Evolutionary conservation across 1,284 basidiomycete species (phyloP).

Genomic region (Trichosporon sp.): DNA sequence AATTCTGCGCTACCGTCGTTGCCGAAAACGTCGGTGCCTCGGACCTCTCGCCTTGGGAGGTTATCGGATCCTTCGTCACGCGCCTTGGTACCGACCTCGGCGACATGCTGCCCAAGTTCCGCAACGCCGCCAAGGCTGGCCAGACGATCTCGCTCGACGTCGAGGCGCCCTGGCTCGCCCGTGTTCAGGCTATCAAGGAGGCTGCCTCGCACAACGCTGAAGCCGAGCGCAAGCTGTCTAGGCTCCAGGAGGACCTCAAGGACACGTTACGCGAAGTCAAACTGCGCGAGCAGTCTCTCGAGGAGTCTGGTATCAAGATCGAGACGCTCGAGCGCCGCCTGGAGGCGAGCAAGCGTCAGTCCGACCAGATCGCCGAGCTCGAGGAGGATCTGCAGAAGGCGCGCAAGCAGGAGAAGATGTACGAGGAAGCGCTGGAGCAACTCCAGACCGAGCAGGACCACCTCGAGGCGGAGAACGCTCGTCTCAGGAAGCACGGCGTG

Average conservation of each 20-base stretch:
- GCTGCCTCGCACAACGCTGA: slow-evolving; percentile 83
- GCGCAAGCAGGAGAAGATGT: slow-evolving; percentile 81
- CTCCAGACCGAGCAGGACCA: slow-evolving; percentile 84
- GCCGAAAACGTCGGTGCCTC: slow-evolving; percentile 42
- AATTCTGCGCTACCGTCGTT: slow-evolving; percentile 72
- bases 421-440: slow-evolving; percentile 90
- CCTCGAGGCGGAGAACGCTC: slow-evolving; percentile 82
- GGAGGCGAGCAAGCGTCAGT: slow-evolving; percentile 80
- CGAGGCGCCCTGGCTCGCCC: slow-evolving; percentile 80
- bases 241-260: slow-evolving; percentile 85
- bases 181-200: slow-evolving; percentile 85
- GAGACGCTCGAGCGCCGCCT: slow-evolving; percentile 91
- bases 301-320: slow-evolving; percentile 88
- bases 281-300: slow-evolving; percentile 81
- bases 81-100: slow-evolving; percentile 72
- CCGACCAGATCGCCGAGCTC: slow-evolving; percentile 77
- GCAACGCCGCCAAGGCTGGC: slow-evolving; percentile 68
- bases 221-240: slow-evolving; percentile 81
- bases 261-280: slow-evolving; percentile 80
- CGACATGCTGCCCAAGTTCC: slow-evolving; percentile 69
- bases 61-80: slow-evolving; percentile 69
- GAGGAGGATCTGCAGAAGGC: slow-evolving; percentile 78
- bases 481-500: slow-evolving; percentile 67
- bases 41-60: slow-evolving; percentile 72
- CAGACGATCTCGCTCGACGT: slow-evolving; percentile 61